Conservation (phyloP, 2,329 filamentous ascomycete species). For the Botrytis pseudocinerea region DNA sequence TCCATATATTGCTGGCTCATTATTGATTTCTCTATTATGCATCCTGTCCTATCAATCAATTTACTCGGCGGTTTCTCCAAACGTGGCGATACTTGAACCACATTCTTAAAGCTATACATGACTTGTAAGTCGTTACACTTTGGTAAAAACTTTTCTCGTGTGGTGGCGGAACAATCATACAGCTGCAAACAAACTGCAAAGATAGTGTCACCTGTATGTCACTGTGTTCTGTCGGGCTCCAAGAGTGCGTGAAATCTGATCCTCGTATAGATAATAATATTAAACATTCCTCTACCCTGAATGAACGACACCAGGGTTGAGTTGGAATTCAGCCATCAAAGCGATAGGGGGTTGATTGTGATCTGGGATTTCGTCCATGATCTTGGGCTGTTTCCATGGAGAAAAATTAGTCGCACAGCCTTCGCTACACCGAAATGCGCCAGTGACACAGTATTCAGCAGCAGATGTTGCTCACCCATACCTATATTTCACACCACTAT, state of each 20-base stretch:
- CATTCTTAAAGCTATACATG: neutral
- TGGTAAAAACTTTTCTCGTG: neutral
- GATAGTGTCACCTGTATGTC: neutral
- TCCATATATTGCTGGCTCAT: neutral
- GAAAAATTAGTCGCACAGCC: neutral
- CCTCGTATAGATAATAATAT: neutral
- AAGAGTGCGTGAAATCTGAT: neutral
- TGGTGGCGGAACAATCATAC: neutral
- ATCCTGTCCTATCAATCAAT: neutral
- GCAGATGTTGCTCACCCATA: neutral
- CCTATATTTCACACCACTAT: neutral
- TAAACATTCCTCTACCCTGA: neutral
- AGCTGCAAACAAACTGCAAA: neutral
- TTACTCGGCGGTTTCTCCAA: neutral
- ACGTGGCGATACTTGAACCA: neutral
- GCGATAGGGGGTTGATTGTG: neutral
- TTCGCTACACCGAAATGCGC: neutral
- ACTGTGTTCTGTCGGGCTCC: neutral
- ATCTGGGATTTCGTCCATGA: neutral
- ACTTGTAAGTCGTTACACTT: neutral
- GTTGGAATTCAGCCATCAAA: neutral
- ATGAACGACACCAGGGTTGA: too few relatives aligned
- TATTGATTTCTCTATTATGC: neutral
- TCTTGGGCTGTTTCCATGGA: neutral
- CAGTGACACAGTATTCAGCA: neutral